These are phyloP conservation scores for Isabelozyma heimii DNA, from an alignment of 805 yeast genomes.

Conservation along the genomic window DNA sequence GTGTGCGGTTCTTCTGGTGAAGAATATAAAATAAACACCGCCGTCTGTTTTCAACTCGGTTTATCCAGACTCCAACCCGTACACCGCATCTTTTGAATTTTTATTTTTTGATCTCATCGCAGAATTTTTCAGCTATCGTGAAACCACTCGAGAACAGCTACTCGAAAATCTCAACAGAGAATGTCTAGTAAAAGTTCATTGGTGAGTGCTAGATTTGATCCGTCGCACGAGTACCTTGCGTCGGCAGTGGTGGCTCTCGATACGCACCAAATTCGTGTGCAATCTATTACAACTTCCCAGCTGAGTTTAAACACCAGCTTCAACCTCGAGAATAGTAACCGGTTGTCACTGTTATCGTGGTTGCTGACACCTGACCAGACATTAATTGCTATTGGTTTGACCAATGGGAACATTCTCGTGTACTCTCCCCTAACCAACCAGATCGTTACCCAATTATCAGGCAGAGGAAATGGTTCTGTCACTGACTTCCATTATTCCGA, in stretches of 20 bases:
- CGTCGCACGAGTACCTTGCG: conserved; percentile 60
- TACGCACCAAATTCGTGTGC: conserved; percentile 65
- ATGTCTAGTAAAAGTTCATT: conserved; percentile 23
- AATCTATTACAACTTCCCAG: conserved; percentile 45
- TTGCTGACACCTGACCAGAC: conserved; percentile 39
- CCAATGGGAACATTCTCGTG: conserved; percentile 59
- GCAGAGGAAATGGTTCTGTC: conserved; percentile 45
- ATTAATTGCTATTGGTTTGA: conserved; percentile 59
- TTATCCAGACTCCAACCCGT: not conserved
- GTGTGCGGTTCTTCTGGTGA: too few species aligned
- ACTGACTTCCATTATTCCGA: conserved; percentile 47
- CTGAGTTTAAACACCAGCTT: conserved; percentile 46
- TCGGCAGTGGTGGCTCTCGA: conserved; percentile 67
- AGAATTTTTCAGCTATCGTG: not conserved
- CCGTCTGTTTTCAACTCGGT: too few species aligned
- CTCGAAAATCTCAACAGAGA: not conserved
- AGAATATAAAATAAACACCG: too few species aligned
- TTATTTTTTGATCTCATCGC: not conserved
- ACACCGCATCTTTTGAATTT: not conserved
- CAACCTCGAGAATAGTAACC: conserved; percentile 49
- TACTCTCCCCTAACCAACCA: conserved; percentile 68
- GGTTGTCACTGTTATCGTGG: conserved; percentile 56
- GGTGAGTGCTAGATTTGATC: conserved; percentile 54
- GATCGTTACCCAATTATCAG: conserved; percentile 49
- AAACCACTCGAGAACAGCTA: too few species aligned